These are phyloP conservation scores for Adansonia madagascariensis DNA, from an alignment of 441 rosid genomes.

Conservation along the genomic window DNA sequence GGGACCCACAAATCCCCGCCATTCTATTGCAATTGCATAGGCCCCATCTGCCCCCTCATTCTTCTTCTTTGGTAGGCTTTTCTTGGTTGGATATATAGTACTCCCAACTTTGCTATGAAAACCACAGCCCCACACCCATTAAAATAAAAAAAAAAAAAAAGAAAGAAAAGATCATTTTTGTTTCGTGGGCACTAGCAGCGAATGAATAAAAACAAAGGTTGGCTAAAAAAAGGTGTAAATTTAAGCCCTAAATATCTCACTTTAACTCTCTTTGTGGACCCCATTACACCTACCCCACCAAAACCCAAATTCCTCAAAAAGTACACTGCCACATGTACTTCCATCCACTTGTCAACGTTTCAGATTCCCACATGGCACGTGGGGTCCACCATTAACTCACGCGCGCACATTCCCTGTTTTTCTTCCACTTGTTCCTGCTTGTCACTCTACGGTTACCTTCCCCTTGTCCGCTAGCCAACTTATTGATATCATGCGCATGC, in stretches of 20 bases:
- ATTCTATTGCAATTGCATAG: neutral
- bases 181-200: neutral
- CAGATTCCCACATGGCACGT: neutral
- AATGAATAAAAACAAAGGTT: neutral
- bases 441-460: neutral
- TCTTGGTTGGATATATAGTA: slow-evolving; percentile 25
- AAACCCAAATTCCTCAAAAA: neutral
- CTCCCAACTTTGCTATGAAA: slow-evolving; percentile 17
- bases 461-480: neutral
- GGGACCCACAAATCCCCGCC: neutral
- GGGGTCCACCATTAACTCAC: slow-evolving; percentile 50
- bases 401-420: slow-evolving; percentile 26
- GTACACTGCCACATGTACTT: slow-evolving; percentile 12
- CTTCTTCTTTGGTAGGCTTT: slow-evolving; percentile 21
- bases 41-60: neutral
- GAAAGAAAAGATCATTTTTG: neutral
- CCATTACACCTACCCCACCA: neutral
- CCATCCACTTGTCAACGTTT: neutral
- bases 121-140: neutral
- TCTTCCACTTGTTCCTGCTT: too few relatives aligned
- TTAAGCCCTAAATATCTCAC: neutral
- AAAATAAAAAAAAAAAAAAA: too few relatives aligned
- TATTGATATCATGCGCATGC: slow-evolving; percentile 35
- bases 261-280: neutral
- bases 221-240: neutral